These are phyloP conservation scores for Aristolochia californica DNA, from an alignment of 164 flowering plant genomes.

Conservation along the genomic window DNA sequence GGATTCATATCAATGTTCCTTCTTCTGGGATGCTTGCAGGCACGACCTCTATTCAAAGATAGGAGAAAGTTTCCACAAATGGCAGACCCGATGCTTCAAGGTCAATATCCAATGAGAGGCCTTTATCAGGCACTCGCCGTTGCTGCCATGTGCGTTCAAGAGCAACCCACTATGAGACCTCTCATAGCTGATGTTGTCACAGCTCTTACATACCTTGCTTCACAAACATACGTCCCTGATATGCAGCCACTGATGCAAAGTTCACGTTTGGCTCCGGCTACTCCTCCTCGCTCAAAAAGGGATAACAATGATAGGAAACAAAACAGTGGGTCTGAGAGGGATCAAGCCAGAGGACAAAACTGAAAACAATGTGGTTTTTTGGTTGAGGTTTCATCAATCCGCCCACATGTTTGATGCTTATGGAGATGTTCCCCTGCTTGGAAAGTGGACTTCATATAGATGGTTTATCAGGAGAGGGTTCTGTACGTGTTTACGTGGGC, in stretches of 20 bases:
- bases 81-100: constrained; percentile 73
- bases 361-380: background rate
- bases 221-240: constrained; percentile 46
- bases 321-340: constrained; percentile 13
- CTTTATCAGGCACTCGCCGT: constrained; percentile 86
- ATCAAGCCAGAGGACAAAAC: constrained; percentile 10
- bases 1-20: no score
- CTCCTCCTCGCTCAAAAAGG: constrained; percentile 35
- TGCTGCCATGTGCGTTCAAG: constrained; percentile 96
- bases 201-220: constrained; percentile 65
- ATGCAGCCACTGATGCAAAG: constrained; percentile 32
- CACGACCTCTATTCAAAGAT: constrained; percentile 76
- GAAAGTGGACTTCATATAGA: background rate
- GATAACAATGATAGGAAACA: constrained; percentile 12
- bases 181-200: constrained; percentile 83
- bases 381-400: background rate
- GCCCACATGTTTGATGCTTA: background rate
- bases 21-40: constrained; percentile 32
- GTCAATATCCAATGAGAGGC: constrained; percentile 67
- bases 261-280: constrained; percentile 28
- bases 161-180: constrained; percentile 82
- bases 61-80: constrained; percentile 59
- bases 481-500: constrained; percentile 2
- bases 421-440: background rate
- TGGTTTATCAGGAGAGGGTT: constrained; percentile 2